Evolutionary conservation across 1,139 yeast genomes (phyloP), one percentile per base, ranked within the genome.

Genomic region (Kluyveromyces sp.): DNA sequence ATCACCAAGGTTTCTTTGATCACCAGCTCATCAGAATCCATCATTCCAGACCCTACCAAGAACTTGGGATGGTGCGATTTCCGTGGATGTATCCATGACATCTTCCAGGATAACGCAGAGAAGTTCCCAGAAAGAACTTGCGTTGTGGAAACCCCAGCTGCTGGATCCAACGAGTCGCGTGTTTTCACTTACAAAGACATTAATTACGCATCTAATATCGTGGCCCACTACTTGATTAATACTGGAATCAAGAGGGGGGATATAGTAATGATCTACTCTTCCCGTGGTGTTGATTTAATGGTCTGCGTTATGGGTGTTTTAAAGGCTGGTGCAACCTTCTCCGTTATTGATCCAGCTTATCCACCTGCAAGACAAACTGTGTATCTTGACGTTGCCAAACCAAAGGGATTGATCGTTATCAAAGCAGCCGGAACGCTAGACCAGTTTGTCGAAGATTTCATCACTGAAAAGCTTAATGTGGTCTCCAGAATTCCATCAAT

Each of bases 331-430:
- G 98, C 96, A 21, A 90, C 98, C 0, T 92, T 92, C 64, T 90
- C 97, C 4, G 99, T 94, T 29, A 92, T 92, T 55, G 99, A 92
- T 63, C 98, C 98, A 4, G 97, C 98, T 2, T 92, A 92, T 65
- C 99, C 99, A 37, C 96, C 98, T 26, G 95, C 95, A 6, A 81
- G 99, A 68, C 99, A 92, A 67, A 92, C 87, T 57, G 80, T 92
- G 53, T 92, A 92, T 64, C 75, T 92, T 51, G 79, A 85, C 34
- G 99, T 92, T 10, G 97, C 98, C 37, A 81, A 84, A 65, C 99
- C 99, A 37, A 78, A 71, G 58, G 98, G 95, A 52, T 74, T 92
- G 57, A 82, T 92, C 53, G 96, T 90, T 29, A 81, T 92, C 59
- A 82, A 83, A 57, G 85, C 89, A 64, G 98, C 98, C 1, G 98